Conservation (phyloP, 495 filamentous ascomycete species). For the Penicillium pulvis region DNA sequence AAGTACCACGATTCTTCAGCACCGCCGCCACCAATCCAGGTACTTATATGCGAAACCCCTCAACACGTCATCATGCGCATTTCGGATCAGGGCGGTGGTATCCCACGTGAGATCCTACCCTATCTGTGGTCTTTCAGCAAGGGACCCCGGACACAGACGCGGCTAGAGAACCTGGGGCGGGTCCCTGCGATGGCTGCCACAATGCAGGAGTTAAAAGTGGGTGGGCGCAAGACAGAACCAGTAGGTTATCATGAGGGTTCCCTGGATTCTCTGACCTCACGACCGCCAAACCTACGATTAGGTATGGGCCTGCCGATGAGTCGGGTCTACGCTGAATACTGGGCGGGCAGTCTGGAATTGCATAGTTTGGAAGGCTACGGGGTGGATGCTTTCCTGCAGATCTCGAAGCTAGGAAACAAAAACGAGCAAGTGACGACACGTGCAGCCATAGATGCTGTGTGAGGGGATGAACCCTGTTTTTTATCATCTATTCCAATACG, state of each 20-base stretch:
- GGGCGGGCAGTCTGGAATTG: slow-evolving; percentile 90
- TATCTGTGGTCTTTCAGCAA: slow-evolving; percentile 97
- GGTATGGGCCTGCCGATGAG: slow-evolving; percentile 95
- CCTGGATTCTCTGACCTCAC: slow-evolving; percentile 71
- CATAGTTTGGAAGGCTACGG: slow-evolving; percentile 96
- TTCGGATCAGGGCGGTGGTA: slow-evolving; percentile 92
- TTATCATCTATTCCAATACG: neutral
- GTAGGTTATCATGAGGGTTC: slow-evolving; percentile 59
- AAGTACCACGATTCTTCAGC: slow-evolving; percentile 47
- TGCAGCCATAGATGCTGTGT: slow-evolving; percentile 88
- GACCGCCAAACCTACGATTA: slow-evolving; percentile 83
- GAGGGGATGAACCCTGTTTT: slow-evolving; percentile 22
- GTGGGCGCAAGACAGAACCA: slow-evolving; percentile 28
- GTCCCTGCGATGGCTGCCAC: slow-evolving; percentile 95
- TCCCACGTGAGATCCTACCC: slow-evolving; percentile 80
- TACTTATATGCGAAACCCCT: slow-evolving; percentile 89
- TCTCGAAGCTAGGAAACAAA: slow-evolving; percentile 96
- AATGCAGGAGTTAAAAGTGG: slow-evolving; percentile 75
- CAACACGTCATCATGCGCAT: slow-evolving; percentile 97
- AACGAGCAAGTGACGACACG: slow-evolving; percentile 92
- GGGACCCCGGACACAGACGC: slow-evolving; percentile 70
- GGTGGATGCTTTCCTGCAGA: slow-evolving; percentile 96
- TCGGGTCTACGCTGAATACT: slow-evolving; percentile 96
- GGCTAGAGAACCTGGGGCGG: slow-evolving; percentile 77
- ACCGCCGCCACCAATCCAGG: slow-evolving; percentile 78